Evolutionary conservation across 108 stramenopile genomes (phyloP), one percentile per base, ranked within the genome.

Genomic region (Cyclotella kingstonii): DNA sequence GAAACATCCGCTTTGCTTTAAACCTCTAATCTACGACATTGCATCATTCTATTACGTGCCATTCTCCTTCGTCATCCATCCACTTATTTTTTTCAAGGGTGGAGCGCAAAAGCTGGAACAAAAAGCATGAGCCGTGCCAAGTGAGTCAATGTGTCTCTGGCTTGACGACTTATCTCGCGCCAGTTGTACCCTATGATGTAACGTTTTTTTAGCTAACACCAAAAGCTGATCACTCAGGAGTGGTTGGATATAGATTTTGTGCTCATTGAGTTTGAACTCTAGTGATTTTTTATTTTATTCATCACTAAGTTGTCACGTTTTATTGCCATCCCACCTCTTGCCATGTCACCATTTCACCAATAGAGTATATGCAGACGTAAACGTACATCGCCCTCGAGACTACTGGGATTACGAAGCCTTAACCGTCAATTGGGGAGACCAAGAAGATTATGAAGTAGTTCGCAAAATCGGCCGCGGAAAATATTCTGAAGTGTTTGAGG

Each of bases 371-470:
- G 89, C 98, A 23, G 97, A 99, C 78, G 97, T 98, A 35, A 99
- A 99, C 65, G 95, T 96, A 52, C 94, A 94, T 63, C 91, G 98
- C 31, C 96, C 97, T 17, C 83, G 94, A 19, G 95, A 95, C 52
- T 99, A 99, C 79, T 99, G 98, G 98, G 98, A 99, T 81, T 99
- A 99, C 63, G 98, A 99, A 73, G 90, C 89, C 58, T 81, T 99
- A 9, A 91, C 92, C 36, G 96, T 99, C 33, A 95, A 93, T 63
- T 99, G 98, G 98, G 98, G 98, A 36, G 95, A 97, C 64, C 97
- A 98, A 73, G 97, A 98, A 52, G 96, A 98, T 61, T 99, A 99
- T 68, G 97, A 99, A 84, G 96, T 99, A 18, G 87, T 98, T 31
- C 85, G 96, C 25, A 99, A 99, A 81, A 99, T 99, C 66, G 98